Conservation (phyloP, 768 basidiomycete genomes). For the Suillus bovinus region DNA sequence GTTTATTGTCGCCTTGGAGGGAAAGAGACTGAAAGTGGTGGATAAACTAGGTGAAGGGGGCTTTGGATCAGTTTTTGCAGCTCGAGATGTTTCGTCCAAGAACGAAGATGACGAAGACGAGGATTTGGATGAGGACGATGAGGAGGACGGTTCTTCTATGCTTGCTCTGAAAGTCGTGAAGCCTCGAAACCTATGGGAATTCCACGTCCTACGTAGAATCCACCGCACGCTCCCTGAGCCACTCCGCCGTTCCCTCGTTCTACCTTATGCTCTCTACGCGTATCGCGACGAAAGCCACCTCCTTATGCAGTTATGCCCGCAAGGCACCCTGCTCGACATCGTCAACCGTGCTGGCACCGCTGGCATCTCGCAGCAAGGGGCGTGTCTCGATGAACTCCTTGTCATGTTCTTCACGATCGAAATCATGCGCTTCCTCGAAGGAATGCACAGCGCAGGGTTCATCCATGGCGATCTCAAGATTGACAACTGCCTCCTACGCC, state of each 20-base stretch:
- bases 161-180: conserved; percentile 92
- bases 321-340: conserved; percentile 89
- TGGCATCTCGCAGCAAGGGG: conserved; percentile 78
- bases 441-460: conserved; percentile 78
- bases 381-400: conserved; percentile 87
- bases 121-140: conserved; percentile 47
- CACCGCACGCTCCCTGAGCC: conserved; percentile 63
- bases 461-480: conserved; percentile 99
- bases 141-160: conserved; percentile 53
- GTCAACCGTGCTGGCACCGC: conserved; percentile 81
- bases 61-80: conserved; percentile 94
- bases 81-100: conserved; percentile 48
- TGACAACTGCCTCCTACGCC: conserved; percentile 94
- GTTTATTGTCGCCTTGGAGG: conserved; percentile 62
- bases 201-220: conserved; percentile 76
- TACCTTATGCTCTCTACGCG: conserved; percentile 77
- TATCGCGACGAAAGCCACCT: conserved; percentile 91
- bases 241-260: conserved; percentile 68
- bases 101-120: conserved; percentile 38
- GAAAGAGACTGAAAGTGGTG: conserved; percentile 63
- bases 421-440: conserved; percentile 79
- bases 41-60: conserved; percentile 97
- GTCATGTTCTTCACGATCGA: conserved; percentile 96
- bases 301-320: conserved; percentile 82
- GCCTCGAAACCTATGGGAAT: conserved; percentile 92